Evolutionary conservation across 257 asterid species (phyloP).

Genomic region (Hygrophila difformis): DNA sequence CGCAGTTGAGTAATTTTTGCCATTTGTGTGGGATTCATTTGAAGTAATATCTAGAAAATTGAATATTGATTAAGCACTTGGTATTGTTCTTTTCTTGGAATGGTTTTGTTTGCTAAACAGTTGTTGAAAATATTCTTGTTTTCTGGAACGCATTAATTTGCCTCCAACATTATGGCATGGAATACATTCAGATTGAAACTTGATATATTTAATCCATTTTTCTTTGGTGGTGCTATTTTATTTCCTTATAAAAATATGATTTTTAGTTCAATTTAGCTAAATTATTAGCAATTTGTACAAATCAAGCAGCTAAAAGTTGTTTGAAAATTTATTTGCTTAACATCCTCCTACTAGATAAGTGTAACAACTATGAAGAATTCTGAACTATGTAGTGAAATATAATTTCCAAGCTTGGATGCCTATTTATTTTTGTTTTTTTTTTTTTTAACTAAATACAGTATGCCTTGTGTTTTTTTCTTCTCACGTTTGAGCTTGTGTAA

Average conservation of each 20-base stretch:
- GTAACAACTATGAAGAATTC: conserved; percentile 9
- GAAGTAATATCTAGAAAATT: too few relatives aligned
- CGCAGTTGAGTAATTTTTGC: neutral
- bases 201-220: neutral
- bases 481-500: conserved; percentile 2
- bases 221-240: neutral
- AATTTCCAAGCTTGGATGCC: conserved; percentile 10
- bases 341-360: too few relatives aligned
- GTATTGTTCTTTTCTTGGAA: conserved; percentile 1
- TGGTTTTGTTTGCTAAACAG: neutral
- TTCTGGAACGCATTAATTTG: conserved; percentile 1
- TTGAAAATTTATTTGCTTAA: too few relatives aligned
- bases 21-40: neutral
- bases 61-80: too few relatives aligned
- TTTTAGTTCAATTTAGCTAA: too few relatives aligned
- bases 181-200: conserved; percentile 6
- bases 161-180: conserved; percentile 1
- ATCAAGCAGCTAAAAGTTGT: too few relatives aligned
- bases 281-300: too few relatives aligned
- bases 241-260: too few relatives aligned
- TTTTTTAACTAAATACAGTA: conserved; percentile 10
- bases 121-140: neutral
- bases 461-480: neutral
- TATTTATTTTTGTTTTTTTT: conserved; percentile 4
- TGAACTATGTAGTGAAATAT: neutral